Percentiles rank a stretch among this genome's conserved stretches.
Evolutionary conservation across 495 filamentous ascomycete genomes (phyloP).

Genomic region (Penicillium nucicola): DNA sequence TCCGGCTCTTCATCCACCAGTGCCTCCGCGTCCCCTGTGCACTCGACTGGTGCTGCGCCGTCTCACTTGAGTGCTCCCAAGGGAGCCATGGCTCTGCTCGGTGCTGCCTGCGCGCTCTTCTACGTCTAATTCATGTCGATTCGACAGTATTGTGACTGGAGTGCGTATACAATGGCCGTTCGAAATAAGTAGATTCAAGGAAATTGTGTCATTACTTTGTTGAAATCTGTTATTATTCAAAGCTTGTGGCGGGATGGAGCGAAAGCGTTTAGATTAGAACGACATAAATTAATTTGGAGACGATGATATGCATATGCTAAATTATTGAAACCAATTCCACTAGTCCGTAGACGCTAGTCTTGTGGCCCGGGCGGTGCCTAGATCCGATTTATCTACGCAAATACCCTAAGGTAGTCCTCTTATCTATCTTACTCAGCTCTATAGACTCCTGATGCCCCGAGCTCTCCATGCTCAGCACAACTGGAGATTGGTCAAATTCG

Average conservation of each 20-base stretch:
- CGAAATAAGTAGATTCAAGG: no score
- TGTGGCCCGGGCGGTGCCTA: not conserved
- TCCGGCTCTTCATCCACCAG: not conserved
- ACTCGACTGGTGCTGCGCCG: constrained; percentile 4
- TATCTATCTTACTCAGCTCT: no score
- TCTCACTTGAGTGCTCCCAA: constrained; percentile 6
- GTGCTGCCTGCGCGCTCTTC: constrained; percentile 9
- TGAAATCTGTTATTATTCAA: not conserved
- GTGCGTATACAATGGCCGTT: no score
- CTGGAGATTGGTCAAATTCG: no score
- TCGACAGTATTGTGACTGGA: not conserved
- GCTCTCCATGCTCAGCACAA: no score
- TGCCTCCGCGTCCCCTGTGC: not conserved
- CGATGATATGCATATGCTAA: not conserved
- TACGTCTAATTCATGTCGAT: constrained; percentile 5
- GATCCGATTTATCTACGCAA: not conserved
- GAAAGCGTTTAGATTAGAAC: not conserved
- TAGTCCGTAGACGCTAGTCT: not conserved
- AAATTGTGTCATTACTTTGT: no score
- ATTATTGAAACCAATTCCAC: not conserved
- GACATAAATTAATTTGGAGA: not conserved
- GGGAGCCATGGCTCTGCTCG: constrained; percentile 8
- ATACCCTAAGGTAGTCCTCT: not conserved
- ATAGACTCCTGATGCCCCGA: no score
- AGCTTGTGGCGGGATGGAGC: not conserved